phyloP scores from a whole-genome alignment of 2,329 filamentous ascomycete species.

The Trematosphaeria pertusa region DNA sequence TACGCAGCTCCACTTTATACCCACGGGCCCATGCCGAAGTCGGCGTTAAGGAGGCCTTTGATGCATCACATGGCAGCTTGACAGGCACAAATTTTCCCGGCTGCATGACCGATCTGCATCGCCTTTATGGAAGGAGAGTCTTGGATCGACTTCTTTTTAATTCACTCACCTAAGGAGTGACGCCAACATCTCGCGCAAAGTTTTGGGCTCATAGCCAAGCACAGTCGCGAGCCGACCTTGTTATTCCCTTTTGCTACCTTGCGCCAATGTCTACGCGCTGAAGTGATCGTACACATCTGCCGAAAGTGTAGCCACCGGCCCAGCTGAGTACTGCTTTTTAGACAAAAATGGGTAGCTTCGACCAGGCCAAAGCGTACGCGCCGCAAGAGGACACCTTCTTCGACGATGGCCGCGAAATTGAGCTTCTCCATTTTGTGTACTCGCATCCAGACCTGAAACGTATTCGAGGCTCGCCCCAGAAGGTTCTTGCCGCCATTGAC shows the following conservation, averaged over 20 bases:
- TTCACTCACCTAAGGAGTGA: constrained; percentile 27
- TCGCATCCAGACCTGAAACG: constrained; percentile 66
- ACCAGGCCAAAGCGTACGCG: constrained; percentile 56
- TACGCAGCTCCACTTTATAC: background rate
- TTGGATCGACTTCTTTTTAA: constrained; percentile 4
- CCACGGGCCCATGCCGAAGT: constrained; percentile 12
- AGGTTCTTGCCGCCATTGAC: constrained; percentile 73
- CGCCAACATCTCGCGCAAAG: constrained; percentile 19
- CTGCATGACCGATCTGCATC: constrained; percentile 27
- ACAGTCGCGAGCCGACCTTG: constrained; percentile 25
- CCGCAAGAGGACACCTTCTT: constrained; percentile 55
- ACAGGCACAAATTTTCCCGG: constrained; percentile 21
- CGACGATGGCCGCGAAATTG: constrained; percentile 76
- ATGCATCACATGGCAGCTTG: constrained; percentile 20
- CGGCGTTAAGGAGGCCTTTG: constrained; percentile 13
- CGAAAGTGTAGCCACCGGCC: constrained; percentile 5
- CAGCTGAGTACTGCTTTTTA: background rate
- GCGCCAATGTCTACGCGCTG: constrained; percentile 36
- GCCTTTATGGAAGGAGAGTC: constrained; percentile 7
- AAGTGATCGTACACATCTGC: constrained; percentile 13
- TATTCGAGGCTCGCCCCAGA: constrained; percentile 68
- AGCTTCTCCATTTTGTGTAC: constrained; percentile 74
- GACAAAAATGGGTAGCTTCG: constrained; percentile 41
- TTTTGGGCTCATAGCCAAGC: background rate
- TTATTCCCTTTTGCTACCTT: constrained; percentile 25